phyloP scores from a whole-genome alignment of 495 filamentous ascomycete genomes.

The Geopyxis carbonaria region DNA sequence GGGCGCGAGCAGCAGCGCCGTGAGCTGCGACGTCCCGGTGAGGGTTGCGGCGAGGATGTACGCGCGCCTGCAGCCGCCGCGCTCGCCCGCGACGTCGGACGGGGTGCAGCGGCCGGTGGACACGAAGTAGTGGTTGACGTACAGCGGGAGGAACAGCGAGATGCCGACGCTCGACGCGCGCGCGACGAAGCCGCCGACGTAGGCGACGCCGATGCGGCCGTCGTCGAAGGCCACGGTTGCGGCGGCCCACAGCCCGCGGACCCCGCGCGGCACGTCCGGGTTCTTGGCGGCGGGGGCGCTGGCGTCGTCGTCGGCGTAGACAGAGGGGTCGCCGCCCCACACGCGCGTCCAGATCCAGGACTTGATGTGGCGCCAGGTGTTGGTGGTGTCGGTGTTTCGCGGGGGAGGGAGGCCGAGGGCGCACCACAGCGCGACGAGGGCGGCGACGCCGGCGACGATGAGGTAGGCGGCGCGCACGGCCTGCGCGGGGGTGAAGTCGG shows the following conservation, averaged over 20 bases:
- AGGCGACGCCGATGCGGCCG: constrained; percentile 63
- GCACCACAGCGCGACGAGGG: constrained; percentile 55
- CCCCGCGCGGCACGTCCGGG: too few species aligned
- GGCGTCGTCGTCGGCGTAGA: neutral
- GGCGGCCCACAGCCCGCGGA: constrained; percentile 36
- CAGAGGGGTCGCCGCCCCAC: constrained; percentile 16
- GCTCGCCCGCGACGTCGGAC: constrained; percentile 41
- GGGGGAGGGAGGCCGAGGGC: constrained; percentile 51
- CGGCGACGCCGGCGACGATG: constrained; percentile 52
- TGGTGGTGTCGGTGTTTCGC: neutral
- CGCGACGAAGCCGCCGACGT: constrained; percentile 87
- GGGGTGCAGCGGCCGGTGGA: constrained; percentile 57
- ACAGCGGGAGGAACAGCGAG: constrained; percentile 82
- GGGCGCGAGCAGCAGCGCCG: constrained; percentile 71
- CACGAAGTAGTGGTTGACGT: constrained; percentile 77
- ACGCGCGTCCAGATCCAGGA: constrained; percentile 18
- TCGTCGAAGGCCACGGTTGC: constrained; percentile 56
- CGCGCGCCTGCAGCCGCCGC: constrained; percentile 61
- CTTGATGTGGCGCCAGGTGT: constrained; percentile 6
- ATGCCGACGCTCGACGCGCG: constrained; percentile 91
- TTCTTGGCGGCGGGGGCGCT: constrained; percentile 1
- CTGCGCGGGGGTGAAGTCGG: constrained; percentile 44
- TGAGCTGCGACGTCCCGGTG: constrained; percentile 71
- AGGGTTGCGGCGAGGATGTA: constrained; percentile 72
- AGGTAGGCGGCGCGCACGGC: constrained; percentile 74